Percentiles rank a stretch among this genome's conserved stretches.
phyloP scores from a whole-genome alignment of 768 basidiomycete species.

The Boletus speciosus region DNA sequence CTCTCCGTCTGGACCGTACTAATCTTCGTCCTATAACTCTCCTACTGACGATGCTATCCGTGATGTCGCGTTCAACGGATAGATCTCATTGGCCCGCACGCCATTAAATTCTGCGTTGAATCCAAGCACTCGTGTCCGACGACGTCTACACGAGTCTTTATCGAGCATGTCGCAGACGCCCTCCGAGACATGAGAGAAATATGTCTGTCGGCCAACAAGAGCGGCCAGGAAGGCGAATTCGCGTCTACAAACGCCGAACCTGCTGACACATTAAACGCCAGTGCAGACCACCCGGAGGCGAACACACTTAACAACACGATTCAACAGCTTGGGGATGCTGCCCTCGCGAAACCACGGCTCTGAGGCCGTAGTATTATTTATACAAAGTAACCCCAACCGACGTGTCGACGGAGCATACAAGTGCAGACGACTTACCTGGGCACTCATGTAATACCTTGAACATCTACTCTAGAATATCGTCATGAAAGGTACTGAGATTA shows the following conservation, averaged over 20 bases:
- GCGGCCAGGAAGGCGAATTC: conserved; percentile 4
- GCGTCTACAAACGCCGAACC: neutral
- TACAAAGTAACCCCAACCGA: neutral
- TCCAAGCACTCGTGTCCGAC: conserved; percentile 68
- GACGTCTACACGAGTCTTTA: conserved; percentile 73
- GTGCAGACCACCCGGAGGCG: neutral
- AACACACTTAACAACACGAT: neutral
- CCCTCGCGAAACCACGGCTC: conserved; percentile 16
- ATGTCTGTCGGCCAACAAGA: conserved; percentile 31
- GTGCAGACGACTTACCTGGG: neutral
- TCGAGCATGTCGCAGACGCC: conserved; percentile 55
- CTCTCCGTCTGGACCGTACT: neutral
- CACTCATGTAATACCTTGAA: neutral
- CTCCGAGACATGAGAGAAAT: conserved; percentile 66
- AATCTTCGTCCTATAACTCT: neutral
- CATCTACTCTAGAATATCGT: neutral
- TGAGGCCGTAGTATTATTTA: conserved; percentile 1
- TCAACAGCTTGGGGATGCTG: neutral
- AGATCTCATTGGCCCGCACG: conserved; percentile 79
- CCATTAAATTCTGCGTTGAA: conserved; percentile 92
- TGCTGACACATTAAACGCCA: neutral
- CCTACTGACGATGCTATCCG: neutral
- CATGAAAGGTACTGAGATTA: neutral
- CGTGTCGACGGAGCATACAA: neutral
- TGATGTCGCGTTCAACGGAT: neutral